phyloP scores from a whole-genome alignment of 106 monocot species.

The Phalaenopsis aphrodite region DNA sequence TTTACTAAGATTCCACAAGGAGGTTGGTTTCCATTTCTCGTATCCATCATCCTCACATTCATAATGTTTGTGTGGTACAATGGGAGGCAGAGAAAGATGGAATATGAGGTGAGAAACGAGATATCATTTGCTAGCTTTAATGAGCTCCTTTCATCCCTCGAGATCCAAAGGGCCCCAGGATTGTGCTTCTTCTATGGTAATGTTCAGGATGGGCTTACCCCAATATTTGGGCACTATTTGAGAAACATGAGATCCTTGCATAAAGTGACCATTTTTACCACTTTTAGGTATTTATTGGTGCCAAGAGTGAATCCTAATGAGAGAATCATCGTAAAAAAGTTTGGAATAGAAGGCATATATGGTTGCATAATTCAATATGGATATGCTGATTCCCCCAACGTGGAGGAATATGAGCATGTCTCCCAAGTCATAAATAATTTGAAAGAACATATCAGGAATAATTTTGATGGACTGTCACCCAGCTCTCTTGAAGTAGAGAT shows the following conservation, averaged over 20 bases:
- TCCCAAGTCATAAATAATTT: conserved; percentile 26
- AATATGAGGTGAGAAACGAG: conserved; percentile 50
- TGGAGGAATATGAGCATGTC: conserved; percentile 33
- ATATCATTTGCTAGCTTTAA: conserved; percentile 33
- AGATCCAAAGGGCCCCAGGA: conserved; percentile 39
- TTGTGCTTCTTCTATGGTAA: conserved; percentile 76
- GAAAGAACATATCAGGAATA: conserved; percentile 21
- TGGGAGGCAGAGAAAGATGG: conserved; percentile 49
- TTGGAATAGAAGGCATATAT: conserved; percentile 42
- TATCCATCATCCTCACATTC: conserved; percentile 57
- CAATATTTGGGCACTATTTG: conserved; percentile 58
- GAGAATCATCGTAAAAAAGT: conserved; percentile 26
- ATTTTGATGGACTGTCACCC: not conserved
- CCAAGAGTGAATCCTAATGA: conserved; percentile 43
- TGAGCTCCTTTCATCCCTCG: conserved; percentile 26
- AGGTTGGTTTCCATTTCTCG: conserved; percentile 75
- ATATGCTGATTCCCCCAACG: conserved; percentile 32
- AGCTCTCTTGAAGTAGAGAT: conserved; percentile 23
- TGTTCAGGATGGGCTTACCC: conserved; percentile 49
- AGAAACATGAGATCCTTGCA: conserved; percentile 48
- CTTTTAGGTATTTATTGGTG: conserved; percentile 47
- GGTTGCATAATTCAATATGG: conserved; percentile 63
- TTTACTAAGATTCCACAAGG: conserved; percentile 57
- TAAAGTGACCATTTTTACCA: conserved; percentile 46
- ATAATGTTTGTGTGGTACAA: conserved; percentile 79